These are phyloP conservation scores for Plasmodium gaboni DNA, from an alignment of 169 alveolate species.

Conservation along the genomic window DNA sequence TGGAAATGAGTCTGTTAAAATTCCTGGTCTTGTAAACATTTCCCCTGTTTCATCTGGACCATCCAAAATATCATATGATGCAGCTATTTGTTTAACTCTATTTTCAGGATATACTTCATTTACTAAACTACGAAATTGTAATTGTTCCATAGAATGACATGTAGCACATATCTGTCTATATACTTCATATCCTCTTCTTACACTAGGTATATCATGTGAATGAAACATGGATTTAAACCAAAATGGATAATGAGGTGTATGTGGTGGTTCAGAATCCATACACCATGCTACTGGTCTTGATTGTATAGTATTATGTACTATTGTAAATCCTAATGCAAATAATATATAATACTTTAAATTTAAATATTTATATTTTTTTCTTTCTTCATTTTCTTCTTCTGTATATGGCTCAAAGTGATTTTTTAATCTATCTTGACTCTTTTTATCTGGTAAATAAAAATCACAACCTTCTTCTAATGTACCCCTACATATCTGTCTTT, in stretches of 20 bases:
- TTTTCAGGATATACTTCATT: conserved; percentile 90
- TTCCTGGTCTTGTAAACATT: conserved; percentile 91
- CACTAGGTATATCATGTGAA: conserved; percentile 91
- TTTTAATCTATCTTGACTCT: conserved; percentile 86
- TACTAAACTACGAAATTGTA: conserved; percentile 89
- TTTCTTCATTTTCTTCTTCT: conserved; percentile 87
- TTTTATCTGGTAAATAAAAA: conserved; percentile 84
- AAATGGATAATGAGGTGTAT: conserved; percentile 90
- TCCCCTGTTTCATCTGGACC: conserved; percentile 92
- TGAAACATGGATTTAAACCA: conserved; percentile 91
- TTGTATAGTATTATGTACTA: conserved; percentile 87
- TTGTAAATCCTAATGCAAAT: conserved; percentile 89
- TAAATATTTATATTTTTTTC: conserved; percentile 84
- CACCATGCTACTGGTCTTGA: conserved; percentile 92
- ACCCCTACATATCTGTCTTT: conserved; percentile 89
- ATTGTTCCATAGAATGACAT: conserved; percentile 90
- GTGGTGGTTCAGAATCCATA: conserved; percentile 89
- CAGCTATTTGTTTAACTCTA: conserved; percentile 90
- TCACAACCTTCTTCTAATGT: conserved; percentile 91
- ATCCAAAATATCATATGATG: conserved; percentile 90
- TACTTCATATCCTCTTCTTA: conserved; percentile 91
- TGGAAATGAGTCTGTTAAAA: conserved; percentile 89
- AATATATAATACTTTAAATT: conserved; percentile 86
- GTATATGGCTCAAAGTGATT: conserved; percentile 89
- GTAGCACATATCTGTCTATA: conserved; percentile 92